Percentiles rank a stretch among this genome's conserved stretches.
Conservation (phyloP, 2,329 filamentous ascomycete genomes). For the Calonectria naviculata region DNA sequence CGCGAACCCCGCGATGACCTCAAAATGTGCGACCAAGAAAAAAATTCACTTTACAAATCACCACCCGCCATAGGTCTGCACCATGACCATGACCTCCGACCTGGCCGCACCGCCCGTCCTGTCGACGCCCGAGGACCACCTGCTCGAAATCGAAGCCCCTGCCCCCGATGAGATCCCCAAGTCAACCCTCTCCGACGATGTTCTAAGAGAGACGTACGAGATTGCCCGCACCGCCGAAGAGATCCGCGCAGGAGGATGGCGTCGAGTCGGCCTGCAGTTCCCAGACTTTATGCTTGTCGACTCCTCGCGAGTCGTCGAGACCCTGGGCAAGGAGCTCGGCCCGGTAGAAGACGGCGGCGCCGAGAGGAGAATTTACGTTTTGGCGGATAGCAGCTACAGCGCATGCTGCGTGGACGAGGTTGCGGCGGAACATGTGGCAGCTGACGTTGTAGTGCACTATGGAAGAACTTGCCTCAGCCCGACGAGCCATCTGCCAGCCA, state of each 20-base stretch:
- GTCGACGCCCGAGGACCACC: slow-evolving; percentile 71
- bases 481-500: slow-evolving; percentile 85
- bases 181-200: slow-evolving; percentile 66
- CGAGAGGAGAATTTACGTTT: slow-evolving; percentile 75
- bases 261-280: slow-evolving; percentile 90
- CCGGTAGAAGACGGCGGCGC: slow-evolving; percentile 21
- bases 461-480: slow-evolving; percentile 92
- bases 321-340: slow-evolving; percentile 48
- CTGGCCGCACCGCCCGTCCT: slow-evolving; percentile 68
- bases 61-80: slow-evolving; percentile 10
- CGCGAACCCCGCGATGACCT: slow-evolving; percentile 34
- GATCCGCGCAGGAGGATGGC: slow-evolving; percentile 78
- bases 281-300: slow-evolving; percentile 93
- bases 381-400: slow-evolving; percentile 96
- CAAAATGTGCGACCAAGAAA: slow-evolving; percentile 27
- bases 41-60: slow-evolving; percentile 10
- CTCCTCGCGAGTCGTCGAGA: slow-evolving; percentile 81
- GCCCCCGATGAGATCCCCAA: slow-evolving; percentile 48
- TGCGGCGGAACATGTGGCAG: slow-evolving; percentile 91
- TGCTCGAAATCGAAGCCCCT: slow-evolving; percentile 68
- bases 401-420: slow-evolving; percentile 98
- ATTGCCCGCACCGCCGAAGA: slow-evolving; percentile 82
- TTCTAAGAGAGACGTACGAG: slow-evolving; percentile 84
- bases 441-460: slow-evolving; percentile 94
- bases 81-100: slow-evolving; percentile 61